phyloP scores from a whole-genome alignment of 192 early-diverging fungal genomes.

The Oehlia diaphana region DNA sequence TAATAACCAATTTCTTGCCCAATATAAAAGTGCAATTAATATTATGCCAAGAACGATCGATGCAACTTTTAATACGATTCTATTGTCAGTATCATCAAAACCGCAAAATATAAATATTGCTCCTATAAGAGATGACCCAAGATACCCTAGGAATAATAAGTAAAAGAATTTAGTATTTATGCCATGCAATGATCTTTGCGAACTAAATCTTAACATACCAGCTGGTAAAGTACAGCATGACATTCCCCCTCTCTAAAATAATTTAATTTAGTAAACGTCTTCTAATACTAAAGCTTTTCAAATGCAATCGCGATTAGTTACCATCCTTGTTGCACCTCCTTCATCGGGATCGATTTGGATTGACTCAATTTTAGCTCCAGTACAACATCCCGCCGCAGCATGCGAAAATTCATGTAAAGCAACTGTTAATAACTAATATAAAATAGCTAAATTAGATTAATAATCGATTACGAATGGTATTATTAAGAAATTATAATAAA shows the following conservation, averaged over 20 bases:
- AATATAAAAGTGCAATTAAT: slow-evolving; percentile 80
- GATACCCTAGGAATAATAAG: slow-evolving; percentile 87
- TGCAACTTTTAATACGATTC: slow-evolving; percentile 79
- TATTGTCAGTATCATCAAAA: slow-evolving; percentile 63
- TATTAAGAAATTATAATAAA: slow-evolving; percentile 1
- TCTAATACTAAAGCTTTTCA: background rate
- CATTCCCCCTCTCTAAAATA: slow-evolving; percentile 65
- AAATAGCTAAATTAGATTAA: slow-evolving; percentile 12
- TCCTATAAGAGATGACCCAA: slow-evolving; percentile 87
- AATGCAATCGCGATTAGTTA: slow-evolving; percentile 16
- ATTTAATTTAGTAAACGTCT: background rate
- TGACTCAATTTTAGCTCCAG: slow-evolving; percentile 86
- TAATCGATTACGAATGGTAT: background rate
- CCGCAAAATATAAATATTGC: slow-evolving; percentile 92
- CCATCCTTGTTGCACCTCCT: slow-evolving; percentile 85
- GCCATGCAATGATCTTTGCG: background rate
- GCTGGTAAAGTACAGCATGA: slow-evolving; percentile 83
- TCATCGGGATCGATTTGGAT: slow-evolving; percentile 92
- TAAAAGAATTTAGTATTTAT: slow-evolving; percentile 66
- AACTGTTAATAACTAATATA: slow-evolving; percentile 75
- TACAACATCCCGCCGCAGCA: slow-evolving; percentile 80
- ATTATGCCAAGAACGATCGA: slow-evolving; percentile 83
- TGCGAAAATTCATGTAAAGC: slow-evolving; percentile 96
- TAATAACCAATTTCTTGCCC: slow-evolving; percentile 89
- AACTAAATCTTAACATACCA: slow-evolving; percentile 27